phyloP scores from a whole-genome alignment of 441 rosid genomes.

The Bruguiera hainesii region DNA sequence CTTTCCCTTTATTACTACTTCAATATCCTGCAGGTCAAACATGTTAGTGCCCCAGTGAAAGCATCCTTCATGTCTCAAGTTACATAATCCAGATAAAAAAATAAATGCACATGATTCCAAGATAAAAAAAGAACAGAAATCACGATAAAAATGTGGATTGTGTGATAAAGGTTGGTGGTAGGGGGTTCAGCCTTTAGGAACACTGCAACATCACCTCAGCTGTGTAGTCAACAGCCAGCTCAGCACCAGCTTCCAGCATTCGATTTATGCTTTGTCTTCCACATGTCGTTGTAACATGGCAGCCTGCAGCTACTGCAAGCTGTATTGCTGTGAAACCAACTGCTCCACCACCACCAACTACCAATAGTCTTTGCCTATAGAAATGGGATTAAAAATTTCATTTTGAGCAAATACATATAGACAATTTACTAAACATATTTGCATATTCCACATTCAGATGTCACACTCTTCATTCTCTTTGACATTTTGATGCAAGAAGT shows the following conservation, averaged over 20 bases:
- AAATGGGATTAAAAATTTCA: constrained; percentile 16
- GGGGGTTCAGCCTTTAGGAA: constrained; percentile 13
- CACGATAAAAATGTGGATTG: not conserved
- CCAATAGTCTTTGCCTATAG: constrained; percentile 73
- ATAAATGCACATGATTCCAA: not conserved
- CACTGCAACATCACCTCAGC: constrained; percentile 48
- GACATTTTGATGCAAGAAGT: not conserved
- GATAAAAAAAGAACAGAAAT: not conserved
- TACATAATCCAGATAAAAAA: constrained; percentile 1
- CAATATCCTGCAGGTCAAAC: constrained; percentile 57
- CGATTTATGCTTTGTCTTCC: constrained; percentile 62
- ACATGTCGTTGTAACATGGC: constrained; percentile 80
- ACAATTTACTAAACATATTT: not conserved
- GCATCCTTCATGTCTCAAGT: not conserved
- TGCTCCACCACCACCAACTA: constrained; percentile 93
- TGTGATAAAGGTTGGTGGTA: constrained; percentile 8
- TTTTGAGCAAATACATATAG: not conserved
- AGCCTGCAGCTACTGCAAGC: constrained; percentile 71
- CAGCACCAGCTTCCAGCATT: constrained; percentile 70
- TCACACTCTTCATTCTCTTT: constrained; percentile 1
- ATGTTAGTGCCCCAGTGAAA: constrained; percentile 8
- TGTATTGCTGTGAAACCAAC: constrained; percentile 94
- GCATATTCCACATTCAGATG: not conserved
- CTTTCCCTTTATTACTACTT: constrained; percentile 71
- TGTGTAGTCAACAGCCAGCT: constrained; percentile 85